Percentiles rank a stretch among this genome's conserved stretches.
Conservation (phyloP, 352 stramenopile genomes). For the Elongisporangium undulatum region DNA sequence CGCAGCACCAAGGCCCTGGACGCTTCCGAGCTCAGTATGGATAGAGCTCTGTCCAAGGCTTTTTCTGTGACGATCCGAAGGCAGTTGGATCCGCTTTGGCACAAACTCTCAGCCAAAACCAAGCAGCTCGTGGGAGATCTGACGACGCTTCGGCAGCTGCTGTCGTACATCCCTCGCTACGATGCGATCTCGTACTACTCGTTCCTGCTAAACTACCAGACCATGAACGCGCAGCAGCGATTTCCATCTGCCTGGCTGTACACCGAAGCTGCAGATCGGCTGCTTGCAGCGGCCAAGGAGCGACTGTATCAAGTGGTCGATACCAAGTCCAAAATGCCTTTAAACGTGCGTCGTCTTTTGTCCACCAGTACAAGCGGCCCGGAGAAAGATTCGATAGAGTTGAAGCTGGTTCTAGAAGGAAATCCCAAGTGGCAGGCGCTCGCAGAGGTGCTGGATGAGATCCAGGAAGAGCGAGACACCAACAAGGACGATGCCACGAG, state of each 20-base stretch:
- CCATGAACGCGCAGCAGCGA: slow-evolving; percentile 73
- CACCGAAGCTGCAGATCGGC: slow-evolving; percentile 89
- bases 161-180: slow-evolving; percentile 93
- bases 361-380: slow-evolving; percentile 14
- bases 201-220: slow-evolving; percentile 91
- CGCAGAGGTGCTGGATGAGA: slow-evolving; percentile 90
- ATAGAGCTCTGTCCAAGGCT: slow-evolving; percentile 90
- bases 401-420: slow-evolving; percentile 75
- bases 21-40: slow-evolving; percentile 86
- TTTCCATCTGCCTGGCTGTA: slow-evolving; percentile 94
- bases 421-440: slow-evolving; percentile 96
- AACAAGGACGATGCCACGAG: slow-evolving; percentile 16
- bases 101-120: slow-evolving; percentile 89
- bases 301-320: slow-evolving; percentile 88
- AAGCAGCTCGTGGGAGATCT: slow-evolving; percentile 92
- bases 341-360: slow-evolving; percentile 26
- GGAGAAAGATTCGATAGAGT: slow-evolving; percentile 13
- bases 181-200: slow-evolving; percentile 96
- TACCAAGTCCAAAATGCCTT: slow-evolving; percentile 31
- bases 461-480: slow-evolving; percentile 45
- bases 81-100: slow-evolving; percentile 97
- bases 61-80: slow-evolving; percentile 60
- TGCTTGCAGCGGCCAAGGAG: slow-evolving; percentile 93
- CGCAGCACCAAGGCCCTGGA: slow-evolving; percentile 80
- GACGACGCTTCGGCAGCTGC: slow-evolving; percentile 72